These are phyloP conservation scores for Microbotryum violaceum DNA, from an alignment of 1,284 basidiomycete species.

Conservation along the genomic window DNA sequence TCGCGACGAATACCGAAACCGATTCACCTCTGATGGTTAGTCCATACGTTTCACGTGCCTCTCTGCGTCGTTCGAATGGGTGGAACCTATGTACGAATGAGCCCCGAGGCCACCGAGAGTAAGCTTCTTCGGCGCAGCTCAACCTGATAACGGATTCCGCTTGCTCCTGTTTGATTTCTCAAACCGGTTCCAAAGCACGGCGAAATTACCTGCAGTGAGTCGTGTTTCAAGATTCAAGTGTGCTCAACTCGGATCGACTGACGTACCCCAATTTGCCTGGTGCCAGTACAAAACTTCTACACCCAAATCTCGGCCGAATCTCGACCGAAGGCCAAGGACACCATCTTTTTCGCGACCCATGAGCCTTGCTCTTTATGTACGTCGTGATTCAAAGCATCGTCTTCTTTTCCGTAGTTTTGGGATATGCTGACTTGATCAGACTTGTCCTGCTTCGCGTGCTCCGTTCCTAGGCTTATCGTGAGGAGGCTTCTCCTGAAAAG, in stretches of 20 bases:
- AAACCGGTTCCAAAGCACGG: constrained; percentile 7
- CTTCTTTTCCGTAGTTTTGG: neutral
- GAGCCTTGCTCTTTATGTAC: constrained; percentile 24
- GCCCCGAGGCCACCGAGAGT: too few relatives aligned
- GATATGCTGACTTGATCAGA: neutral
- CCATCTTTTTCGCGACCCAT: constrained; percentile 27
- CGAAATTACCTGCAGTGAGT: constrained; percentile 12
- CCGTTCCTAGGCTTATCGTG: too few relatives aligned
- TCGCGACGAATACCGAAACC: constrained; percentile 19
- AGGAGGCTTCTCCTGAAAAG: too few relatives aligned
- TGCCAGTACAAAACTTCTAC: constrained; percentile 22
- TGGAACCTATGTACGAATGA: too few relatives aligned
- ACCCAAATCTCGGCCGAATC: neutral
- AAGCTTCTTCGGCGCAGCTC: too few relatives aligned
- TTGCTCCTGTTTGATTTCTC: too few relatives aligned
- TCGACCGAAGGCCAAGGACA: constrained; percentile 14
- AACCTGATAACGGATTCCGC: too few relatives aligned
- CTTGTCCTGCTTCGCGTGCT: too few relatives aligned
- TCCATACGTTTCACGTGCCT: neutral
- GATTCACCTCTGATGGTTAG: constrained; percentile 14
- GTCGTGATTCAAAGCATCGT: neutral
- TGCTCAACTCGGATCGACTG: too few relatives aligned
- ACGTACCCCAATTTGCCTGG: too few relatives aligned
- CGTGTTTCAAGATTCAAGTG: neutral
- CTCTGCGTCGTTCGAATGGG: neutral